Evolutionary conservation across 805 yeast species (phyloP), one percentile per base, ranked within the genome.

Genomic region (Hanseniaspora vineae): DNA sequence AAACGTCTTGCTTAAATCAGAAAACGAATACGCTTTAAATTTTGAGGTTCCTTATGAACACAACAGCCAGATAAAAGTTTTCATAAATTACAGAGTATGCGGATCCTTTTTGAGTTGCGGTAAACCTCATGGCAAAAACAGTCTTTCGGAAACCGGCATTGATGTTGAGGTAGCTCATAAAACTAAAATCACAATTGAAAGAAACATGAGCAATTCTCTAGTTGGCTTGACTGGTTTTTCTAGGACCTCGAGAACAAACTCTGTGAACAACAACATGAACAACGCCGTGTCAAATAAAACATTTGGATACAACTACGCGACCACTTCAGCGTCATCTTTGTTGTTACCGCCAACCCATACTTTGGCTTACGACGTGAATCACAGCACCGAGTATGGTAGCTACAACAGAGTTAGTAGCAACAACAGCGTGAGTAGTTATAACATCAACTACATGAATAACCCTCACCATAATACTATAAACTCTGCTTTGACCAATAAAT

Each of bases 331-430:
- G n/a, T 43, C 48, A 33, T 35, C 35, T 39, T 40, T 42, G 18
- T 50, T 39, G 13, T 55, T 58, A n/a, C 62, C 59, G 42, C 52
- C 59, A 13, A 63, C 59, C 6, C 50, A 52, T 32, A 51, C 62
- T 2, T 53, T 57, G 15, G 49, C 61, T 17, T 50, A 48, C 2
- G 61, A 61, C 47, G 40, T 35, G 12, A 15, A 32, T 40, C 31
- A 42, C 53, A 42, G 57, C 61, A 4, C 50, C 61, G 12, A 37
- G 50, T 6, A 63, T 65, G 13, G 44, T 54, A 17, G 60, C 65
- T 66, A 61, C 18, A 54, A 54, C 42, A 61, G 61, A 43, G 53
- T 52, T 3, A 42, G 59, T 42, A 42, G 54, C 12, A 44, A 61
- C 42, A 65, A 62, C 44, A 57, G 61, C n/a, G 52, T 56, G 10